phyloP scores from a whole-genome alignment of 202 grass and related monocot species.

The Schoenoplectus tabernaemontani region DNA sequence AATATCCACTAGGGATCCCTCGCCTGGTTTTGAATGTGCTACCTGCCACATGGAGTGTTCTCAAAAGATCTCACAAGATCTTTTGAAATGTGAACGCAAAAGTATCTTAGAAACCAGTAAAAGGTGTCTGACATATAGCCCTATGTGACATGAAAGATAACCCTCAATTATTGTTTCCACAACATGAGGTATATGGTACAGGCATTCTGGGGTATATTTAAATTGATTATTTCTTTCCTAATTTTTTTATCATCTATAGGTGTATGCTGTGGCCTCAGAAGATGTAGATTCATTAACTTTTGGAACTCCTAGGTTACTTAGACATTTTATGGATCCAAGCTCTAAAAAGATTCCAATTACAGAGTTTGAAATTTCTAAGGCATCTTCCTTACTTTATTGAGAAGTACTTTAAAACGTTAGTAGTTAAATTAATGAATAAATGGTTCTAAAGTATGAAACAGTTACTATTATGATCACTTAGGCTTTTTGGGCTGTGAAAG shows the following conservation, averaged over 20 bases:
- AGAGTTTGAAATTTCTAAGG: conserved; percentile 91
- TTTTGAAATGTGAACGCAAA: no score
- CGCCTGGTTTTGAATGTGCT: no score
- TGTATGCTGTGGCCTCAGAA: conserved; percentile 84
- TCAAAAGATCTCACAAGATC: no score
- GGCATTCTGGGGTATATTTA: background rate
- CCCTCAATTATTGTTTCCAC: background rate
- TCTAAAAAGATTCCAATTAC: conserved; percentile 79
- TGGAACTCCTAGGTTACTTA: conserved; percentile 69
- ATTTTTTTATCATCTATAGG: conserved; percentile 32
- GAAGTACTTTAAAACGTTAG: background rate
- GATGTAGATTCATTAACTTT: conserved; percentile 92
- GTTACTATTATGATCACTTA: background rate
- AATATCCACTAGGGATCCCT: no score
- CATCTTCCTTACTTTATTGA: background rate
- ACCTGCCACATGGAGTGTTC: no score
- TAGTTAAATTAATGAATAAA: background rate
- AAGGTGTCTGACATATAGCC: background rate
- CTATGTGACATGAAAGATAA: background rate
- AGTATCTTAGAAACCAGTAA: background rate
- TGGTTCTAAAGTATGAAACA: background rate
- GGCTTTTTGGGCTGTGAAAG: background rate
- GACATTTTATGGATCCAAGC: conserved; percentile 72
- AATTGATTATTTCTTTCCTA: conserved; percentile 19
- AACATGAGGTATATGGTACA: background rate